Evolutionary conservation across 176 grass and related monocot species (phyloP), one percentile per base, ranked within the genome.

Genomic region (Pontederia crassipes): DNA sequence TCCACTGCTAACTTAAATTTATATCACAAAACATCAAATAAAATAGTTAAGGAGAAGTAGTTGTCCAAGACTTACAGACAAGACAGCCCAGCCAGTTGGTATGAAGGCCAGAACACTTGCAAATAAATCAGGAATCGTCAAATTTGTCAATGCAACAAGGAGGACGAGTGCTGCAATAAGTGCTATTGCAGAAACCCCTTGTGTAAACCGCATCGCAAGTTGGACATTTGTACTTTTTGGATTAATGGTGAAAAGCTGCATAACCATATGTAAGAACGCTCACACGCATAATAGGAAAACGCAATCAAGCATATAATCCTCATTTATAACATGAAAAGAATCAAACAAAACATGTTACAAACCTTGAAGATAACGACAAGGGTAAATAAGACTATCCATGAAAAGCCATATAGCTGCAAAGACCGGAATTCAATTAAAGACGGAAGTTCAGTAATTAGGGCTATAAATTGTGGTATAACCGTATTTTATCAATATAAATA

Each of bases 291-390:
- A n/a, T n/a, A 46, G 52, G 28, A 78, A 59, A 66, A 77, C 28
- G 15, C 52, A 59, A 10, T 20, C 54, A 8, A 70, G 49, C 62
- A 20, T 13, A 68, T 17, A 78, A 47, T 7, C 10, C 27, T 54
- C 13, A 26, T 15, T 54, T 58, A 71, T 11, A 66, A 24, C 13
- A 64, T 64, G 16, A 53, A 59, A 55, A 24, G 24, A 18, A 17
- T 8, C 18, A 63, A 73, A 9, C 1, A 47, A 8, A 16, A 24
- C n/a, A 49, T 78, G 45, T 54, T 69, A 55, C 66, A 71, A 66
- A 91, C 92, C 92, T 97, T 97, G 62, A 88, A 97, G 51, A 97
- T 73, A 49, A 82, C 61, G 17, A 97, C 84, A 62, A 88, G 80
- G 49, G 80, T 65, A 73, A 97, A 17, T 55, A 97, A 84, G 54